Conservation (phyloP, 768 basidiomycete genomes). For the Lactarius hengduanensis region DNA sequence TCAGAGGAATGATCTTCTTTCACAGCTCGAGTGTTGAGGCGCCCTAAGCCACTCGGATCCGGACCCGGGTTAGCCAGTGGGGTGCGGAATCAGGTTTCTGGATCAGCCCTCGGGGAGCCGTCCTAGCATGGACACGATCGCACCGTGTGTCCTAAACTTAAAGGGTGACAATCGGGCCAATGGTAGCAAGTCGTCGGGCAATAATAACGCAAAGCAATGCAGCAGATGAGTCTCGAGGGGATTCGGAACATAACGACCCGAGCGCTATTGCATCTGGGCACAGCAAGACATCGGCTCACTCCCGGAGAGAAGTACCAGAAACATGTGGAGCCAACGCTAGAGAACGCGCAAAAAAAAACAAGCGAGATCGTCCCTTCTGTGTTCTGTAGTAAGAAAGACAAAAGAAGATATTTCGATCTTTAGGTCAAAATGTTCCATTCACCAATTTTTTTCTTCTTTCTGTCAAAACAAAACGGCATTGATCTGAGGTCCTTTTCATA, state of each 20-base stretch:
- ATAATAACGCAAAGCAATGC: neutral
- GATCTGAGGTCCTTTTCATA: constrained; percentile 6
- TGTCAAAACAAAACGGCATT: constrained; percentile 6
- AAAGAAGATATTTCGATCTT: neutral
- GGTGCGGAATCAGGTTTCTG: neutral
- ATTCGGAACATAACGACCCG: neutral
- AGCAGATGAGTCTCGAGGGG: neutral
- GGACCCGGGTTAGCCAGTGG: neutral
- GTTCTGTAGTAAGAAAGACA: neutral
- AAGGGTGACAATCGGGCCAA: neutral
- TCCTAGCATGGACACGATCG: neutral
- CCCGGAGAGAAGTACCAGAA: neutral
- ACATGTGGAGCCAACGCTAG: constrained; percentile 3
- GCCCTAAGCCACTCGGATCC: neutral
- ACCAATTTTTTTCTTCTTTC: neutral
- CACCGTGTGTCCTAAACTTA: neutral
- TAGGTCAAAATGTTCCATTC: neutral
- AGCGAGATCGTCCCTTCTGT: constrained; percentile 5
- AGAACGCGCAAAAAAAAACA: neutral
- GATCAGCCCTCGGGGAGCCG: neutral
- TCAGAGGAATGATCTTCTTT: neutral
- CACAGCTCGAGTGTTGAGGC: neutral
- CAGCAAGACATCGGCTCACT: neutral
- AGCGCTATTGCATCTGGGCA: neutral
- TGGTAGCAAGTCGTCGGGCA: neutral